A percentile compares a stretch with the other conserved stretches of the same genome.
These are phyloP conservation scores for Austroboletus novae-zelandiae DNA, from an alignment of 1,284 basidiomycete genomes.

Conservation along the genomic window DNA sequence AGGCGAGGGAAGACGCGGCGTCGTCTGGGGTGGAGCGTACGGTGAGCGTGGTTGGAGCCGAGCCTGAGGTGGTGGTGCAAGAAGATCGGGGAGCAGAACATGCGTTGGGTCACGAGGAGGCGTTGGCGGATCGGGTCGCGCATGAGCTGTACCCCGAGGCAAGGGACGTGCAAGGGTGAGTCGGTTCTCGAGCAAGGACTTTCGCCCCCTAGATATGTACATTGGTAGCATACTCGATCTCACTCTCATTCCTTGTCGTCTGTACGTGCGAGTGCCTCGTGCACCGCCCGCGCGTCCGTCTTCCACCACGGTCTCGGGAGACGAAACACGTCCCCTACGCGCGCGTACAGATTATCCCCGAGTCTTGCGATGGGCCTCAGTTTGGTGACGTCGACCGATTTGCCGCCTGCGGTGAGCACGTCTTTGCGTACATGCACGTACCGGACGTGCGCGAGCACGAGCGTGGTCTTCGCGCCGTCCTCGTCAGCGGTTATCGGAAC, in stretches of 20 bases:
- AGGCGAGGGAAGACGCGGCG: not conserved
- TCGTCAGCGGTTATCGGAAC: slow-evolving; percentile 41
- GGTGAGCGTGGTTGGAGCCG: slow-evolving; percentile 13
- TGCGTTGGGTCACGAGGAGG: slow-evolving; percentile 47
- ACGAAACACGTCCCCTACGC: slow-evolving; percentile 13
- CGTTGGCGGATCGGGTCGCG: slow-evolving; percentile 50
- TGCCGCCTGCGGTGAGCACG: slow-evolving; percentile 28
- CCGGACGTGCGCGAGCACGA: slow-evolving; percentile 56
- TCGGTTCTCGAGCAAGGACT: not conserved
- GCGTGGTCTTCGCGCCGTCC: slow-evolving; percentile 35
- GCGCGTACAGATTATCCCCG: slow-evolving; percentile 52
- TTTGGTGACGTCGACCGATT: slow-evolving; percentile 48
- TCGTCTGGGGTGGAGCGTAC: slow-evolving; percentile 8
- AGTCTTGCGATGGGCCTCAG: slow-evolving; percentile 53
- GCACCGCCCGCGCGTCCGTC: not conserved
- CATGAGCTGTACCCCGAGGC: slow-evolving; percentile 51
- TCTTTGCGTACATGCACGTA: slow-evolving; percentile 61
- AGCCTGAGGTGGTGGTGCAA: not conserved
- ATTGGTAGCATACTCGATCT: not conserved
- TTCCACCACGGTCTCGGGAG: slow-evolving; percentile 3
- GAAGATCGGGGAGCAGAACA: slow-evolving; percentile 4
- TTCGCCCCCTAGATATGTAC: not conserved
- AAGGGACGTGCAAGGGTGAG: slow-evolving; percentile 7
- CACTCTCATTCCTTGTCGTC: not conserved
- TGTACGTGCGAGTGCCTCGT: not conserved